Evolutionary conservation across 805 yeast species (phyloP), one percentile per base, ranked within the genome.

Genomic region (Zygoascus flipseniorum): DNA sequence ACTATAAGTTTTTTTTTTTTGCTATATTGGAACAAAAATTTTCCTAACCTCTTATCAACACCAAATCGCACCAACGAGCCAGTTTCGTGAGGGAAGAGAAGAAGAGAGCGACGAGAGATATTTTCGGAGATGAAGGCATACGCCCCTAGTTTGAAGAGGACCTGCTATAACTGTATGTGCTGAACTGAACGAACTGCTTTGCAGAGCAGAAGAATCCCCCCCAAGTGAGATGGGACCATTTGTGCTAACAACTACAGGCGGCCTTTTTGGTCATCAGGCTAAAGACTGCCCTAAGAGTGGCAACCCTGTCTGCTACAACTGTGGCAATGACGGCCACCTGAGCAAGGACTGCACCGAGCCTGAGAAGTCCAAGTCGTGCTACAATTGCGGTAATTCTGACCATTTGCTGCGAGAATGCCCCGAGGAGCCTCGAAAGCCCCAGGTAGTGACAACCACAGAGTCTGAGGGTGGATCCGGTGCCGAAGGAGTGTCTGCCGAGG

Each of bases 301-400:
- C 43, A 62, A 53, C 60, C 71, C 71, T 26, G 67, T 68, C 45
- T 68, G 71, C 62, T 68, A 68, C 65, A 68, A 68, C 62, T 68
- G 72, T 56, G 70, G 70, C 31, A 56, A 59, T 41, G 63, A 63
- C 52, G 96, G 96, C 60, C 96, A 88, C 76, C 76, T 86, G 67
- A 95, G 96, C 62, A 93, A 86, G 68, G 85, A 81, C 68, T 89
- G 97, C 75, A 76, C 80, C 59, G 90, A 88, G 72, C 89, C 89
- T 71, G 80, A 86, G 61, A 81, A 82, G 62, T 81, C 81, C 70
- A 89, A 89, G 73, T 89, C 89, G 71, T 89, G 97, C 73, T 89
- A 86, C 83, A 85, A 85, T 71, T 89, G 97, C 74, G 93, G 93
- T 65, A 86, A 85, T 69, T 78, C 85, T 54, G 97, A 96, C 53